Evolutionary conservation across 2,329 filamentous ascomycete genomes (phyloP).

Genomic region (Colletotrichum sojae): DNA sequence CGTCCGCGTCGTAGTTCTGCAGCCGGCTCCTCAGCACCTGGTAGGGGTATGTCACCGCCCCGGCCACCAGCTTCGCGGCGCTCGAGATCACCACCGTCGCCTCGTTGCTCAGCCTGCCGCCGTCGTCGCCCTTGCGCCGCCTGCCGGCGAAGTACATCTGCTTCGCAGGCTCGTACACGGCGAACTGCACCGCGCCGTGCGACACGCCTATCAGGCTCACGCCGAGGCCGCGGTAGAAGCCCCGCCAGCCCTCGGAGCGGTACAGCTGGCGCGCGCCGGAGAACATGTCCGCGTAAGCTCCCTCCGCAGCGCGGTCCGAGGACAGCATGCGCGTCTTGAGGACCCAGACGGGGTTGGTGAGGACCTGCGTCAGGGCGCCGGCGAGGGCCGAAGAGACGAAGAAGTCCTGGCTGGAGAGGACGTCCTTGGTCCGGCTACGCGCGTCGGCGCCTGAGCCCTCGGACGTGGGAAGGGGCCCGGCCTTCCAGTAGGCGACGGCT

Average conservation of each 20-base stretch:
- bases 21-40: constrained; percentile 91
- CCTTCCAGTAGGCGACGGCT: constrained; percentile 55
- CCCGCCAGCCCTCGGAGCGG: constrained; percentile 78
- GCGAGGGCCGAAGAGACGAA: constrained; percentile 81
- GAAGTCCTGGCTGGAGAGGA: constrained; percentile 78
- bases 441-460: constrained; percentile 40
- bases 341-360: constrained; percentile 98
- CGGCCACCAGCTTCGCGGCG: constrained; percentile 87
- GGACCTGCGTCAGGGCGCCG: constrained; percentile 81
- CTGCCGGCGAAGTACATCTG: constrained; percentile 67
- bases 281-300: constrained; percentile 85
- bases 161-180: constrained; percentile 86
- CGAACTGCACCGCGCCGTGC: constrained; percentile 96
- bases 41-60: constrained; percentile 93
- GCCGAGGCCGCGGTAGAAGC: constrained; percentile 90
- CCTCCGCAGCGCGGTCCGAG: constrained; percentile 79
- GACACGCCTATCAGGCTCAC: constrained; percentile 89
- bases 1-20: constrained; percentile 88
- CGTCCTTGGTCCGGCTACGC: constrained; percentile 46
- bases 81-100: constrained; percentile 88
- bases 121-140: constrained; percentile 33
- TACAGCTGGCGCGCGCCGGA: constrained; percentile 79
- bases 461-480: constrained; percentile 38
- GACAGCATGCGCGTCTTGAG: constrained; percentile 98
- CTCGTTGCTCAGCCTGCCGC: constrained; percentile 72